Evolutionary conservation across 139 green algal genomes (phyloP).

Genomic region (Closterium sp.): DNA sequence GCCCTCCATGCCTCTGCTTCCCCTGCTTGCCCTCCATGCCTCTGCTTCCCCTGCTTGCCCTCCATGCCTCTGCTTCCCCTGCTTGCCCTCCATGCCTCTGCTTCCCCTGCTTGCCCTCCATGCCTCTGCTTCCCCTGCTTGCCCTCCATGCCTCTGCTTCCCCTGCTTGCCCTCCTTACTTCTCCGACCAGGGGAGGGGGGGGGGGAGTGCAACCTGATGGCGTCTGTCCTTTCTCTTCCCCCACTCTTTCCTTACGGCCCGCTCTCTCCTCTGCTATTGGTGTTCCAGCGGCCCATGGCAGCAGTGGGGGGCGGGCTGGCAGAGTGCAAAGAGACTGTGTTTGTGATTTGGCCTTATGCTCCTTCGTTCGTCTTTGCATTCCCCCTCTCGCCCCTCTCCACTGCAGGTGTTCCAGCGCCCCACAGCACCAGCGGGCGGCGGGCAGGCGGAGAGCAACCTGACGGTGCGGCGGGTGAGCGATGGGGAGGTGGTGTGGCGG

Average conservation of each 20-base stretch:
- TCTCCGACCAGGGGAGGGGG: no score
- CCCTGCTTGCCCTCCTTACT: no score
- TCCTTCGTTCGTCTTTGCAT: neutral
- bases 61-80: no score
- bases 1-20: no score
- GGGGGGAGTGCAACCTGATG: no score
- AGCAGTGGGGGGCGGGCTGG: slow-evolving; percentile 29
- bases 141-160: no score
- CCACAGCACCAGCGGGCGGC: neutral
- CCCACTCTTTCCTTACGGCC: neutral
- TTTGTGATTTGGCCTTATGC: neutral
- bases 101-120: no score
- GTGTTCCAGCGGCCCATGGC: slow-evolving; percentile 61
- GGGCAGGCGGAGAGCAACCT: slow-evolving; percentile 65
- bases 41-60: no score
- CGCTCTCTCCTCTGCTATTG: slow-evolving; percentile 52
- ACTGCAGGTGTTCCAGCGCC: slow-evolving; percentile 66
- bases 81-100: no score
- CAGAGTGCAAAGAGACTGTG: slow-evolving; percentile 68
- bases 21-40: no score
- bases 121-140: no score
- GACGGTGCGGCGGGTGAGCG: slow-evolving; percentile 65
- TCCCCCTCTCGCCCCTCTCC: slow-evolving; percentile 30
- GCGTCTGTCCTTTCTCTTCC: no score
- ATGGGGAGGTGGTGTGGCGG: slow-evolving; percentile 48